Conservation (phyloP, 2,329 filamentous ascomycete genomes). For the Endoconidiophora laricicola region DNA sequence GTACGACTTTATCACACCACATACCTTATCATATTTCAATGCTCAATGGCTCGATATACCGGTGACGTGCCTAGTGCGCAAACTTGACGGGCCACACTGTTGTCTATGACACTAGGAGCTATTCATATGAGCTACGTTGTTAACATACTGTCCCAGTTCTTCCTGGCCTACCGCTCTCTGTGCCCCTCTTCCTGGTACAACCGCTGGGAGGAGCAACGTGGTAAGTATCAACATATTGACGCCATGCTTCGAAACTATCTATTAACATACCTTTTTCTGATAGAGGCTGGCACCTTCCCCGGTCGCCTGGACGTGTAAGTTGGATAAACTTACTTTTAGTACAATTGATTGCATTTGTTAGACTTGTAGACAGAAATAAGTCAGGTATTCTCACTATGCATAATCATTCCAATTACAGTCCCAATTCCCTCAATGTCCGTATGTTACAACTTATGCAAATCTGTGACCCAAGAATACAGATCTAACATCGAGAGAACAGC, state of each 20-base stretch:
- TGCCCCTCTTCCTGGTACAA: slow-evolving; percentile 90
- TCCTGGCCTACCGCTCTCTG: slow-evolving; percentile 87
- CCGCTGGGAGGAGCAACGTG: slow-evolving; percentile 95
- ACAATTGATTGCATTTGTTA: slow-evolving; percentile 8
- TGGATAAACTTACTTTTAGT: slow-evolving; percentile 10
- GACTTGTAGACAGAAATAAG: slow-evolving; percentile 3
- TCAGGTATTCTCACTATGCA: no score
- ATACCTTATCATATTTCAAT: not conserved
- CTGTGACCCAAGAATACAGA: no score
- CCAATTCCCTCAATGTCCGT: no score
- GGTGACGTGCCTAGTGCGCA: not conserved
- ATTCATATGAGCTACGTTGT: not conserved
- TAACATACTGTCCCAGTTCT: slow-evolving; percentile 53
- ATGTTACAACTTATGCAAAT: no score
- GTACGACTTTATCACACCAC: slow-evolving; percentile 31
- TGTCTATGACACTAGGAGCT: not conserved
- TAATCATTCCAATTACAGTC: no score
- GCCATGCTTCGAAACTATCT: not conserved
- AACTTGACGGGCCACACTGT: not conserved
- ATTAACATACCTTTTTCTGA: slow-evolving; percentile 16
- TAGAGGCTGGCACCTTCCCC: slow-evolving; percentile 54
- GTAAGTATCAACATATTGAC: slow-evolving; percentile 33
- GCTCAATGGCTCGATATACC: not conserved
- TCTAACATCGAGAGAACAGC: no score
- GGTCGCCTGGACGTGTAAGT: slow-evolving; percentile 43